Percentiles rank a stretch among this genome's conserved stretches.
Conservation (phyloP, 2,329 filamentous ascomycete genomes). For the Penicillium verrucosum region DNA sequence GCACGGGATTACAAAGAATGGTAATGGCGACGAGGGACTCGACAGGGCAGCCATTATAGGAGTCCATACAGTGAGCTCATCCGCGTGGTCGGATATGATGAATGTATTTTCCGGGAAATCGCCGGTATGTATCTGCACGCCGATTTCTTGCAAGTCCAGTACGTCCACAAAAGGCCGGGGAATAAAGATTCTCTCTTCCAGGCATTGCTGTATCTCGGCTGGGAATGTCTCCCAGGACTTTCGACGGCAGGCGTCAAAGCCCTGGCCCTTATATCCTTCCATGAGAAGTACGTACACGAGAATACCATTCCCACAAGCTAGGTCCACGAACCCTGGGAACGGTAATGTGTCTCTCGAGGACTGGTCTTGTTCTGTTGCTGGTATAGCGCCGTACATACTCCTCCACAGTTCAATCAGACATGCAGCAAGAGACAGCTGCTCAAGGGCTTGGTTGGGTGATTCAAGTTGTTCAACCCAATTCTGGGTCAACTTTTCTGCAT, state of each 20-base stretch:
- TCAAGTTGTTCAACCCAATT: slow-evolving; percentile 84
- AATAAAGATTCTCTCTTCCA: slow-evolving; percentile 61
- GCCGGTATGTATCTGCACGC: slow-evolving; percentile 48
- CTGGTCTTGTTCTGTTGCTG: slow-evolving; percentile 16
- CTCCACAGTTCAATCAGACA: slow-evolving; percentile 91
- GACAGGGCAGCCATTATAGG: slow-evolving; percentile 73
- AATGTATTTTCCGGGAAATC: slow-evolving; percentile 73
- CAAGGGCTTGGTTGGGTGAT: slow-evolving; percentile 88
- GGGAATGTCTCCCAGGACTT: slow-evolving; percentile 81
- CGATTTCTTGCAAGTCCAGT: slow-evolving; percentile 13
- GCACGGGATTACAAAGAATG: slow-evolving; percentile 92
- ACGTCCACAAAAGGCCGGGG: slow-evolving; percentile 49
- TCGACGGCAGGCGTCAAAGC: slow-evolving; percentile 82
- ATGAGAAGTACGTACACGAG: slow-evolving; percentile 75
- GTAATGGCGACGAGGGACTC: slow-evolving; percentile 56
- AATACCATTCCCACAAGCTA: slow-evolving; percentile 92
- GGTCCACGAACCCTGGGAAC: slow-evolving; percentile 91
- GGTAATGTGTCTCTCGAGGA: slow-evolving; percentile 14
- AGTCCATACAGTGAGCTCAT: slow-evolving; percentile 95
- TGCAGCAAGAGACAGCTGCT: slow-evolving; percentile 84
- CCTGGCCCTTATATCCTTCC: slow-evolving; percentile 83
- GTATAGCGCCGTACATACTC: slow-evolving; percentile 65
- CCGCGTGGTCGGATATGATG: slow-evolving; percentile 94
- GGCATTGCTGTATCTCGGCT: slow-evolving; percentile 43
- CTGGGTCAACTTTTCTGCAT: slow-evolving; percentile 68